These are phyloP conservation scores for Hydrangea macrophylla DNA, from an alignment of 148 eudicot species.

Conservation along the genomic window DNA sequence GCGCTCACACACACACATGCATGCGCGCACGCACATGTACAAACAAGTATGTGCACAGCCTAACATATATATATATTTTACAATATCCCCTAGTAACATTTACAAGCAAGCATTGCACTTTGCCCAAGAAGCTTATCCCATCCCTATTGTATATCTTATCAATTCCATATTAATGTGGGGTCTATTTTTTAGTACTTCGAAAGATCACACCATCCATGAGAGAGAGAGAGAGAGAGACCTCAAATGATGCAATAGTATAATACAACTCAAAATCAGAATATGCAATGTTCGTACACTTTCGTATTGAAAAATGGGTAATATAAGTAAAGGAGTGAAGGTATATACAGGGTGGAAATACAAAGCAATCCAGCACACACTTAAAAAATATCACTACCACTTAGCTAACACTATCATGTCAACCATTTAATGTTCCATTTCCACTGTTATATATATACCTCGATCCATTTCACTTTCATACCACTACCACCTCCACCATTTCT, in stretches of 20 bases:
- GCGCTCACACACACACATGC: background rate
- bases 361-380: conserved; percentile 14
- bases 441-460: conserved; percentile 11
- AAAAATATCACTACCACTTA: conserved; percentile 12
- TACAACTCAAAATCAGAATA: background rate
- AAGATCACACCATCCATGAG: background rate
- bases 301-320: conserved; percentile 4
- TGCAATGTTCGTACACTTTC: conserved; percentile 29
- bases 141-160: conserved; percentile 31
- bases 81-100: background rate
- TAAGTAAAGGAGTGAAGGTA: background rate
- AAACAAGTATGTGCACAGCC: too few species aligned
- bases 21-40: too few species aligned
- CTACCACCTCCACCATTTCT: conserved; percentile 4
- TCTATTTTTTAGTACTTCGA: conserved; percentile 7
- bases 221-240: background rate
- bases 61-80: background rate
- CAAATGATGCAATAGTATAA: background rate
- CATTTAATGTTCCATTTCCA: conserved; percentile 11
- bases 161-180: conserved; percentile 22
- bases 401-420: conserved; percentile 17
- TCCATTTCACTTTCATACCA: conserved; percentile 6
- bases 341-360: conserved; percentile 17
- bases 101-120: conserved; percentile 25
- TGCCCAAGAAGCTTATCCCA: conserved; percentile 34